Base-by-base conservation (phyloP, 1,139 yeast genomes). In the Taiozyma sp. region DNA sequence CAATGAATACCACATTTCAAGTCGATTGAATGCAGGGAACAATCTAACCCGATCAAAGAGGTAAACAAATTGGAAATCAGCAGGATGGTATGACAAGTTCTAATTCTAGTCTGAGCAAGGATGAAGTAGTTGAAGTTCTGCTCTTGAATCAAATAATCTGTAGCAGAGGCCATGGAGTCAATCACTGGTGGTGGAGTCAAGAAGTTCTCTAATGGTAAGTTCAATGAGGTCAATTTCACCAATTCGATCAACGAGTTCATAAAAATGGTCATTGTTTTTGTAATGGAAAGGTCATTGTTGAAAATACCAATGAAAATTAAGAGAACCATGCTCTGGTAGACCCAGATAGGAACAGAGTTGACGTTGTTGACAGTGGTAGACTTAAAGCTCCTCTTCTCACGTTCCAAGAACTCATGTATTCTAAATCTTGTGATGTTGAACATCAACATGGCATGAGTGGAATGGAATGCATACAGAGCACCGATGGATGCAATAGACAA, bases 401-500 rank as follows among this genome's bases (percentile, higher is more conserved):
- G 75, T 62, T 88, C 96, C 70, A 90, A 78, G 61, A 81, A 84
- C 56, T 81, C 81, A 63, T 88, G 95, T 54, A 89, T 84, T 59
- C 88, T 84, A 58, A 80, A 83, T 64, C 93, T 80, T 12, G 96
- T 82, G 50, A 90, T 78, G 65, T 89, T 90, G 69, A 88, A 90
- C 50, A 91, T 72, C 23, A 87, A 74, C 59, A 86, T 76, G 0
- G 96, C 87, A 63, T 87, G 87, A 41, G 83, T 73, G 28, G 88
- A 87, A 65, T 91, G 96, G 68, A 87, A 89, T 1, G 88, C 81
- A 62, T 89, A 89, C 29, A 91, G 73, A 0, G 97, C 96, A 44
- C 98, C 98, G 54, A 91, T 81, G 24, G 96, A 87, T 1, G 96
- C 87, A 81, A 91, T 87, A 13, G 93, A 80, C 50, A 90, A 71